phyloP scores from a whole-genome alignment of 169 alveolate genomes.

The Eimeria praecox region DNA sequence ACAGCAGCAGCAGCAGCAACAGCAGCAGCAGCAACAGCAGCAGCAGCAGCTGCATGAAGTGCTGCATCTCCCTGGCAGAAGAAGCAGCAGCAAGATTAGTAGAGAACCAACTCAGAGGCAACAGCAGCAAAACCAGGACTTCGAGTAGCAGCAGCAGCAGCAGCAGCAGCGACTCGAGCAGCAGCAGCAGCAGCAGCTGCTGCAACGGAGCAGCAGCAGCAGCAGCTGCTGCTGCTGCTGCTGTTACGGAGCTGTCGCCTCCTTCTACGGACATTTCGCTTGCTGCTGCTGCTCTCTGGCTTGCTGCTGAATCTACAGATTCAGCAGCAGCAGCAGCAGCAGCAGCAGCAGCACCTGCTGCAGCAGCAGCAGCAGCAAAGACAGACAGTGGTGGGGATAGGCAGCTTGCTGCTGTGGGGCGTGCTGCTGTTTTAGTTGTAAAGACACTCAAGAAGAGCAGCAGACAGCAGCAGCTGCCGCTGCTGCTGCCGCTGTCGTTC shows the following conservation, averaged over 20 bases:
- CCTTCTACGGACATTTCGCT: not conserved
- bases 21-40: constrained; percentile 59
- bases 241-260: constrained; percentile 8
- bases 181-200: not conserved
- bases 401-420: not conserved
- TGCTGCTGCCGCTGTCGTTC: constrained; percentile 49
- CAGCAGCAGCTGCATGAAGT: constrained; percentile 28
- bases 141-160: constrained; percentile 35
- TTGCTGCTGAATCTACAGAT: not conserved
- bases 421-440: not conserved
- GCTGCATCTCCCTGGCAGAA: constrained; percentile 32
- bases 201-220: not conserved
- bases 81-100: not conserved
- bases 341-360: not conserved
- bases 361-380: constrained; percentile 5
- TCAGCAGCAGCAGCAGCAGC: constrained; percentile 38
- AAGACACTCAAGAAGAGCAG: not conserved
- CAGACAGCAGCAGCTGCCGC: constrained; percentile 36
- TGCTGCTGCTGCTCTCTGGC: constrained; percentile 60
- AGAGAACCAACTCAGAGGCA: not conserved
- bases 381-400: not conserved
- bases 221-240: constrained; percentile 12
- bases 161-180: constrained; percentile 37
- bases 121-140: constrained; percentile 26
- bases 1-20: constrained; percentile 16